phyloP scores from a whole-genome alignment of 2,329 filamentous ascomycete species.

The Pseudogymnoascus sp. region DNA sequence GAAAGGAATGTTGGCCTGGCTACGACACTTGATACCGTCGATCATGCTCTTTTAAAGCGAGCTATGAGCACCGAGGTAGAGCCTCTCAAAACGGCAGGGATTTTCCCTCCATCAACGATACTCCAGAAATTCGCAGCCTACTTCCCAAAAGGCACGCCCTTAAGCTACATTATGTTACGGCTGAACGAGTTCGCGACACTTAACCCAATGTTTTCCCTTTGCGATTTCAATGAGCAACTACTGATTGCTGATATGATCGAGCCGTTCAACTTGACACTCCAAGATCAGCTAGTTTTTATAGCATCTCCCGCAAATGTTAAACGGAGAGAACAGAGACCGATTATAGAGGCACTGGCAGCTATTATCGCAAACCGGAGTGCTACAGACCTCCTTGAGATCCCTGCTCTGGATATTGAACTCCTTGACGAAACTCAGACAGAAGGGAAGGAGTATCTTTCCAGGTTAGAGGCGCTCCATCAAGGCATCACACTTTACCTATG shows the following conservation, averaged over 20 bases:
- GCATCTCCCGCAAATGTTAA: slow-evolving; percentile 59
- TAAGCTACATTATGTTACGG: slow-evolving; percentile 74
- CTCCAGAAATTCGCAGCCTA: slow-evolving; percentile 73
- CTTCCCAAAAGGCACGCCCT: slow-evolving; percentile 73
- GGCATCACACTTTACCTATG: slow-evolving; percentile 81
- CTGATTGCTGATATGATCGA: slow-evolving; percentile 70
- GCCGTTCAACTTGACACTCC: slow-evolving; percentile 58
- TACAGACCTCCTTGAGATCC: slow-evolving; percentile 65
- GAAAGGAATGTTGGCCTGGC: slow-evolving; percentile 55
- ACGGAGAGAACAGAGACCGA: slow-evolving; percentile 38
- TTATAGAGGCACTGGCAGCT: slow-evolving; percentile 58
- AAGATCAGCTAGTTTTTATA: slow-evolving; percentile 70
- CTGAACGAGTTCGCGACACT: slow-evolving; percentile 62
- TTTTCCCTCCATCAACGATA: slow-evolving; percentile 64
- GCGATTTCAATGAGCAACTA: slow-evolving; percentile 52
- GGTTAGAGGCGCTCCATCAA: slow-evolving; percentile 74
- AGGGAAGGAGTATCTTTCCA: slow-evolving; percentile 45
- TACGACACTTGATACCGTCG: slow-evolving; percentile 66
- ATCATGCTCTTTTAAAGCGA: slow-evolving; percentile 54
- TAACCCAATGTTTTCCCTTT: slow-evolving; percentile 64
- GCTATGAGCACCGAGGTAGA: slow-evolving; percentile 59
- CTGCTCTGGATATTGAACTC: slow-evolving; percentile 62
- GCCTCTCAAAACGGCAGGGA: slow-evolving; percentile 62
- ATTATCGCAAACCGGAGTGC: slow-evolving; percentile 61
- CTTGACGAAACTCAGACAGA: slow-evolving; percentile 51